Base-by-base conservation (phyloP, 768 basidiomycete genomes). In the Phanerochaete carnosa region DNA sequence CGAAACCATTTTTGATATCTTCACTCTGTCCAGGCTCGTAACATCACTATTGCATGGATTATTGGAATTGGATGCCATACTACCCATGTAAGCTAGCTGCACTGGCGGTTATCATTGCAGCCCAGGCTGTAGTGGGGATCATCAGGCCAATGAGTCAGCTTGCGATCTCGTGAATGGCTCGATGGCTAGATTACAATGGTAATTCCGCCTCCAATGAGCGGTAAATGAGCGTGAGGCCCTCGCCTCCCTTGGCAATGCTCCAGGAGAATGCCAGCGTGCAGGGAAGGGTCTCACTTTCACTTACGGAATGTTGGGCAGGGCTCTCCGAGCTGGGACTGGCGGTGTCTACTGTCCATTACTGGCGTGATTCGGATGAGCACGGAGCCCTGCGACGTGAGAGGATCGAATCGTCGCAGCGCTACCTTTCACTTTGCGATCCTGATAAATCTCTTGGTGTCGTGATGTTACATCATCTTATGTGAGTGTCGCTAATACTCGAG, bases 41-140 rank as follows among this genome's bases (percentile, higher is more conserved):
- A 55, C 54, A 55, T 55, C n/a, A 15, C 54, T 55, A 55, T 11
- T 49, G 54, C 23, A 39, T 22, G 54, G 35, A 55, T 55, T 29
- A 3, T 25, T 33, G n/a, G n/a, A n/a, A n/a, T n/a, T 26, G 51
- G 51, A 52, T 52, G n/a, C 56, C 60, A 50, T 55, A 43, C 54
- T 60, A 63, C 55, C 58, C 29, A 53, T 60, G 62, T 63, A 60
- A 55, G 52, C 62, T 60, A 57, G 58, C 58, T 45, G 23, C 43
- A 25, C 39, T 47, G 58, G 45, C 35, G 62, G 28, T 25, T 1
- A 1, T 11, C 52, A 37, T 26, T 37, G 45, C 58, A 28, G 39
- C 39, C 3, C 29, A 12, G 22, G 26, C 53, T 51, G 45, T 39
- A 45, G 29, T 54, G 39, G 28, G n/a, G 26, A 47, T 45, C 58